Evolutionary conservation across 176 grass and related monocot species (phyloP), one percentile per base, ranked within the genome.

Genomic region (Oryza punctata): DNA sequence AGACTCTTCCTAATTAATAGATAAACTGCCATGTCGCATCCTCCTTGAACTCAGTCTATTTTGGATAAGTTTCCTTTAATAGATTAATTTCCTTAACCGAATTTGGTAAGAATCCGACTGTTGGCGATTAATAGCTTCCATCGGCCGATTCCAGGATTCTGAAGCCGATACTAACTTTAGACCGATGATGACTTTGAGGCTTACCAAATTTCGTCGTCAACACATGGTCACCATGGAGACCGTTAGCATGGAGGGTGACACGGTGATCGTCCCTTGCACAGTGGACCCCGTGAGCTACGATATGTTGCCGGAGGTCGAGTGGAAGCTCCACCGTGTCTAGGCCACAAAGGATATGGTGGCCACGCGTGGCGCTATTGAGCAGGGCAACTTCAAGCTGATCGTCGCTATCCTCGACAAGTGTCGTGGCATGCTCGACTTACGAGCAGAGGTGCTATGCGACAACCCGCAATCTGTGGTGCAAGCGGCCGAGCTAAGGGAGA

Each of bases 401-500:
- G 66, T 65, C 6, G 49, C 46, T 25, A 82, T 91, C 74, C 68
- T 91, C 12, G 85, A 78, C 41, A 18, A 52, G 10, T 66, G 67
- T n/a, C 67, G 73, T 15, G 19, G 3, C 23, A 41, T 24, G 30
- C 77, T 88, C 5, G 59, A 78, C 77, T 78, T 67, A n/a, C 38
- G 41, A 27, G 37, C 47, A 30, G 14, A 14, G 3, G 13, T 6
- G 16, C 65, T 69, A 26, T 18, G 67, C 10, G 41, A 21, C 30
- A 86, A 88, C 28, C 25, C 5, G n/a, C 78, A 49, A 29, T 74
- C 66, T 38, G 12, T 35, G 72, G 57, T 73, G 26, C 73, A 88
- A 82, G 86, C 69, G 23, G 67, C 84, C 0, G 91, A 93, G 66
- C 73, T 93, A 77, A 77, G 16, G 72, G 77, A 89, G 87, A 87